These are phyloP conservation scores for Ganoderma sinense DNA, from an alignment of 1,284 basidiomycete genomes.

Conservation along the genomic window DNA sequence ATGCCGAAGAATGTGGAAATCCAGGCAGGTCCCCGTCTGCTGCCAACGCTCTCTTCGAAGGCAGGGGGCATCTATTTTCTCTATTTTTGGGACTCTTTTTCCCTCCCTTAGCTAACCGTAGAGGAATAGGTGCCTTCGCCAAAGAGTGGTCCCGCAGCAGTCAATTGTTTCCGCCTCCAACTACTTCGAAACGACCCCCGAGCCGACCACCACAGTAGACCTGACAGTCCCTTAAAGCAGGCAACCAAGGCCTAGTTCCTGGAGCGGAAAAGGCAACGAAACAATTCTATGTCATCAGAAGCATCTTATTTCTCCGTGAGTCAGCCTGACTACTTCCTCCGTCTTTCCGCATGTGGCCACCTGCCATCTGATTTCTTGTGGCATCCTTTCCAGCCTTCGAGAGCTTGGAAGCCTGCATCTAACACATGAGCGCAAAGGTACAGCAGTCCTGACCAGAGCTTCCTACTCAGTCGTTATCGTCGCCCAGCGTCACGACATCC, in stretches of 20 bases:
- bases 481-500: background rate
- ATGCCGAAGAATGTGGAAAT: no score
- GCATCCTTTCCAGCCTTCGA: background rate
- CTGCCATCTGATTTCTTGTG: constrained; percentile 1
- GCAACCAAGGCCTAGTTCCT: background rate
- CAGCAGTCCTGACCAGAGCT: background rate
- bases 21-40: background rate
- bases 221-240: background rate
- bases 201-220: background rate
- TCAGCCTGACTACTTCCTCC: background rate
- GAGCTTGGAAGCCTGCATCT: background rate
- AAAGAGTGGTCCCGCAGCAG: background rate
- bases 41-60: background rate
- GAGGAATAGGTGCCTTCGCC: background rate
- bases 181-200: background rate
- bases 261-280: background rate
- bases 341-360: constrained; percentile 7
- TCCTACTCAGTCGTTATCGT: background rate
- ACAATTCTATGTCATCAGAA: constrained; percentile 11
- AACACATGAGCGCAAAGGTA: constrained; percentile 1
- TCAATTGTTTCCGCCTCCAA: background rate
- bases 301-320: constrained; percentile 8
- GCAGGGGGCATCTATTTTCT: background rate
- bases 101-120: background rate
- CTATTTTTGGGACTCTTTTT: background rate